Evolutionary conservation across 2,329 filamentous ascomycete genomes (phyloP), one percentile per base, ranked within the genome.

Genomic region (Talaromyces sp.): DNA sequence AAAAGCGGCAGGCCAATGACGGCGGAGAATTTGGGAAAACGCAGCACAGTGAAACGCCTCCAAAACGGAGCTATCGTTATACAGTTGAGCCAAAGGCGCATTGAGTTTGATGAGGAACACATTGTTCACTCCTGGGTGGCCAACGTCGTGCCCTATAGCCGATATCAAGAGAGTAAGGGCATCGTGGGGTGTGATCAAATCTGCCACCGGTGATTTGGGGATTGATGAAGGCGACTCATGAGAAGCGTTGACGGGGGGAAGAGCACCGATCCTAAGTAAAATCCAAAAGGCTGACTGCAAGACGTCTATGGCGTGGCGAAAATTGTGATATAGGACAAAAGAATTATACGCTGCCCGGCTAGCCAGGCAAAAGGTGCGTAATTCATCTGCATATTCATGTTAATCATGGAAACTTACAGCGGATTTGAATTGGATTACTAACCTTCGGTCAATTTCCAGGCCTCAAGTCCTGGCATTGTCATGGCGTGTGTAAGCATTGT

Each of bases 31-130:
- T 72, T 98, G 95, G 0, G 93, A 97, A 71, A 94, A 99, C 2
- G 95, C 95, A 1, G 95, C 95, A 72, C 95, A 97, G 73, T 99
- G 95, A 70, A 98, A 99, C 0, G 94, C 96, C 76, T 99, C 95
- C 42, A 99, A 83, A 16, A 99, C 95, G 0, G 95, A 98, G 61
- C 91, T 90, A 75, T 99, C 95, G 71, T 98, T 98, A 80, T 98
- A 99, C 14, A 98, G 82, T 74, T 97, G 93, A 12, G 95, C 95
- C 31, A 99, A 81, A 1, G 95, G 94, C 18, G 95, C 91, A 72
- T 97, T 96, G 34, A 97, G 84, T 34, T 91, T 92, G 18, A 96
- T 88, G 5, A 99, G 82, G 72, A 99, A 99, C 33, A 94, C 92
- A 73, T 99, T 99, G 79, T 98, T 99, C 70, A 99, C 95, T 60